Base-by-base conservation (phyloP, 305 asterid species). In the Caryopteris hybrid region DNA sequence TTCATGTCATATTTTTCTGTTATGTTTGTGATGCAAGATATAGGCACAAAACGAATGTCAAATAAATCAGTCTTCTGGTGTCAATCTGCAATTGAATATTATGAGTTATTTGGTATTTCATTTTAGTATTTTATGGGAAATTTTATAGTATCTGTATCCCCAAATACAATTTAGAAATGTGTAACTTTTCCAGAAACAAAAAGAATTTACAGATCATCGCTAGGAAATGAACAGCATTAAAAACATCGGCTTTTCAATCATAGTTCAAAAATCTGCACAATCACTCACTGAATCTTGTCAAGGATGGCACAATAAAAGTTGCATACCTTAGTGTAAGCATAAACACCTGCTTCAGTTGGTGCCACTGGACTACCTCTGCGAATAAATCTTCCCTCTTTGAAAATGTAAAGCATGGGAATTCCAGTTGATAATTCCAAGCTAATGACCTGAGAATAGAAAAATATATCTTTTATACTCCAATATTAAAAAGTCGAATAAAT, bases 321-420 rank as follows among this genome's bases (percentile, higher is more conserved):
- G 33, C 74, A 70, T 76, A 90, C 98, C 96, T 90, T 88, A 33
- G 97, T 90, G 74, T 88, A 93, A 79, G 99, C 99, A 83, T 90
- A 93, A 72, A 93, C 95, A 61, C 96, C 78, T 9, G 97, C 87
- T 72, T 90, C 97, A 11, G 81, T 75, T 41, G 97, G 97, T 23
- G 94, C 96, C 13, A 84, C 83, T 14, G 99, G 99, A 77, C 97
- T 93, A 78, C 98, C 98, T 76, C 97, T 82, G 22, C 97, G 93
- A 54, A 90, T 88, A 75, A 84, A 90, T 70, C 82, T 71, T 66
- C 95, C 98, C 65, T 83, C 97, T 77, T 88, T 90, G 72, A 76
- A 79, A 70, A 93, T 93, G 89, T 93, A 90, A 69, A 93, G 97
- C 98, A 92, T 89, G 5, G 96, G 96, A 72, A 92, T 82, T 60